phyloP scores from a whole-genome alignment of 768 basidiomycete genomes.

The Kwoniella dendrophila region DNA sequence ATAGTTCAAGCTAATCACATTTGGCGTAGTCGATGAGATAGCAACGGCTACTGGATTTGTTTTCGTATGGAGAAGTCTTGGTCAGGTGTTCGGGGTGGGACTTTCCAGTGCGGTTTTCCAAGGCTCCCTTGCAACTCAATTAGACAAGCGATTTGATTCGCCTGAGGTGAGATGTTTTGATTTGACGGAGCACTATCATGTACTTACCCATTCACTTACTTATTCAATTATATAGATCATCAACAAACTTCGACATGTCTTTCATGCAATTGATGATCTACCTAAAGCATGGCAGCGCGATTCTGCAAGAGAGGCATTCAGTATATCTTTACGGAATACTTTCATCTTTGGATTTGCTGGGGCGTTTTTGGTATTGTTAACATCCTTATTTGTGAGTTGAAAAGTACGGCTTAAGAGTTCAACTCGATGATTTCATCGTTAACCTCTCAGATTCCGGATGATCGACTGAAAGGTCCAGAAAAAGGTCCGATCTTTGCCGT shows the following conservation, averaged over 20 bases:
- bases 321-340: slow-evolving; percentile 17
- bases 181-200: neutral
- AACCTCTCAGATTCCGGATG: neutral
- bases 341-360: slow-evolving; percentile 24
- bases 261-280: slow-evolving; percentile 20
- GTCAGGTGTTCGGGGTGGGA: slow-evolving; percentile 27
- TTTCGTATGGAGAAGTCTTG: slow-evolving; percentile 25
- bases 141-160: slow-evolving; percentile 18
- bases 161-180: slow-evolving; percentile 14
- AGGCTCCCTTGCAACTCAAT: slow-evolving; percentile 11
- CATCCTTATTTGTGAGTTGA: slow-evolving; percentile 19
- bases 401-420: no score
- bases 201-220: neutral
- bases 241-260: slow-evolving; percentile 19
- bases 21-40: slow-evolving; percentile 14
- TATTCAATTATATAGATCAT: slow-evolving; percentile 15
- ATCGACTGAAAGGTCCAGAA: neutral
- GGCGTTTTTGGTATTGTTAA: slow-evolving; percentile 8
- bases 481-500: neutral
- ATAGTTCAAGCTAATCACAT: neutral
- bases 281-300: slow-evolving; percentile 17
- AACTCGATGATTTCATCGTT: no score
- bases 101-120: slow-evolving; percentile 28
- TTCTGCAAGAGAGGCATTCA: slow-evolving; percentile 17
- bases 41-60: slow-evolving; percentile 26